Evolutionary conservation across 2,329 filamentous ascomycete species (phyloP).

Genomic region (Magnaporthiopsis rhizophila): DNA sequence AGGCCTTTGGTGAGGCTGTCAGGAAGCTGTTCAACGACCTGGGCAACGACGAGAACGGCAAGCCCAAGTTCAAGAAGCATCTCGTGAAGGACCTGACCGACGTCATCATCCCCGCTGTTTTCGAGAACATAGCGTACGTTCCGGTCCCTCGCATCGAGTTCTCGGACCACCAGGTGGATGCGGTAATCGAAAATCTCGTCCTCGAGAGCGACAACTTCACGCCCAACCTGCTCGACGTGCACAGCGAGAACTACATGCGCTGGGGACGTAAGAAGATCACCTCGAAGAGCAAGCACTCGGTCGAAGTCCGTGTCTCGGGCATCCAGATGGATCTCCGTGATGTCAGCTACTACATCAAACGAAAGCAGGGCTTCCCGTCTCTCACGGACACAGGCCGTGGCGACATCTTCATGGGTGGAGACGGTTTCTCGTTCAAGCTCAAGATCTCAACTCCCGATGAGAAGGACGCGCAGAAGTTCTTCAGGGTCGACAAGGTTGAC

Average conservation of each 20-base stretch:
- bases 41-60: slow-evolving; percentile 79
- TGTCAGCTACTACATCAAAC: slow-evolving; percentile 90
- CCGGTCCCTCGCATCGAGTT: slow-evolving; percentile 90
- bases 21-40: slow-evolving; percentile 81
- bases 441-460: slow-evolving; percentile 75
- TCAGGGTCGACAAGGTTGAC: slow-evolving; percentile 86
- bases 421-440: slow-evolving; percentile 86
- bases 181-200: slow-evolving; percentile 87
- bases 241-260: slow-evolving; percentile 88
- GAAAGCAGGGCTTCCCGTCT: slow-evolving; percentile 86
- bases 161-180: slow-evolving; percentile 74
- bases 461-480: slow-evolving; percentile 71
- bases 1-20: slow-evolving; percentile 64
- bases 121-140: slow-evolving; percentile 87
- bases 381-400: slow-evolving; percentile 82
- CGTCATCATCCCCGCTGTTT: slow-evolving; percentile 72
- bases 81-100: slow-evolving; percentile 82
- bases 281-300: slow-evolving; percentile 70
- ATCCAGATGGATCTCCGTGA: slow-evolving; percentile 89
- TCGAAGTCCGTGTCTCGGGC: slow-evolving; percentile 79
- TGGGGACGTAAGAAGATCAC: slow-evolving; percentile 85
- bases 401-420: slow-evolving; percentile 80
- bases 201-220: slow-evolving; percentile 95
- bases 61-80: slow-evolving; percentile 85
- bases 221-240: slow-evolving; percentile 83